These are phyloP conservation scores for Phoenix roebelenii DNA, from an alignment of 176 grass and related monocot genomes.

Conservation along the genomic window DNA sequence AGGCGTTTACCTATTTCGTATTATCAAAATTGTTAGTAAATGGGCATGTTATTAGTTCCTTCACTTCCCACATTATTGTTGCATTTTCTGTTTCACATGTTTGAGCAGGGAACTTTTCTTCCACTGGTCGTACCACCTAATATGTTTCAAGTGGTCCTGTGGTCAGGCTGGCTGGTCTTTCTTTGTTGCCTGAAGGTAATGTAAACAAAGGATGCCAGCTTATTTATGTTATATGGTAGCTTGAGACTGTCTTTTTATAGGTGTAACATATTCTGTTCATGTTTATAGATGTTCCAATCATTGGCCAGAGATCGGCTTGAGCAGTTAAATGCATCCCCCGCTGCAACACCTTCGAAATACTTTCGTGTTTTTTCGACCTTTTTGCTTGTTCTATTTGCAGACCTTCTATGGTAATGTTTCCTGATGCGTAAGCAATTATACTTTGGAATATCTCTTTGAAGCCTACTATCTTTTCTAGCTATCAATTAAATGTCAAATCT, in stretches of 20 bases:
- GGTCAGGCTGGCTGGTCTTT: constrained; percentile 74
- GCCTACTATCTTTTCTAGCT: no score
- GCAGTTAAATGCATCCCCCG: constrained; percentile 68
- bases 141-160: constrained; percentile 65
- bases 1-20: no score
- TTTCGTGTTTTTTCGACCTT: constrained; percentile 78
- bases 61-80: neutral
- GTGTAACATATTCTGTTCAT: no score
- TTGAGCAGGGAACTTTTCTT: constrained; percentile 76
- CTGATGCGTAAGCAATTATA: constrained; percentile 22
- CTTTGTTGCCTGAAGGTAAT: constrained; percentile 95
- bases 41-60: no score
- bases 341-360: constrained; percentile 77
- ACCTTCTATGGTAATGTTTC: constrained; percentile 89
- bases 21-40: no score
- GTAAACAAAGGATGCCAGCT: constrained; percentile 5
- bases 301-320: constrained; percentile 91
- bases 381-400: constrained; percentile 67
- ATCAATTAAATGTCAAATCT: no score
- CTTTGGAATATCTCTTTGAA: neutral
- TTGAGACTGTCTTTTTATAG: no score
- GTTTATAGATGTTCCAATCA: constrained; percentile 80
- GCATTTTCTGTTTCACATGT: constrained; percentile 9
- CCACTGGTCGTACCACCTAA: constrained; percentile 79
- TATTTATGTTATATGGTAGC: neutral